Percentiles rank a stretch among this genome's conserved stretches.
Evolutionary conservation across 2,329 filamentous ascomycete genomes (phyloP).

Genomic region (Ambrosiella cleistominuta): DNA sequence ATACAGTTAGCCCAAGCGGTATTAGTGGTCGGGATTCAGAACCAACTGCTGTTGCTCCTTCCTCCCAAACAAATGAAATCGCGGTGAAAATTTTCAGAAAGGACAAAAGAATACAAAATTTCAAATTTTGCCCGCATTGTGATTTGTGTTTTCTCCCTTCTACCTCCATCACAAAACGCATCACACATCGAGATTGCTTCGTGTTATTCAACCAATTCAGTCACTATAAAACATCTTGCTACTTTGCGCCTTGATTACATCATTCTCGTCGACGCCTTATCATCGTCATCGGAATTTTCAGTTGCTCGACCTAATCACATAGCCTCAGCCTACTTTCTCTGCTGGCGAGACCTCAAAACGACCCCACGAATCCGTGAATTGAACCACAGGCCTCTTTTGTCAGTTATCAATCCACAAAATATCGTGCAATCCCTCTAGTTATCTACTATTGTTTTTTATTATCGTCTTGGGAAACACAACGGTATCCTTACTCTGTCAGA

Average conservation of each 20-base stretch:
- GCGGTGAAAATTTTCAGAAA: conserved; percentile 2
- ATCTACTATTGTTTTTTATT: neutral
- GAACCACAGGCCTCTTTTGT: neutral
- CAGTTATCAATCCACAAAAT: neutral
- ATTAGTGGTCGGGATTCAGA: neutral
- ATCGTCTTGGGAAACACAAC: neutral
- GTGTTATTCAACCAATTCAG: no score
- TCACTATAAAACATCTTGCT: no score
- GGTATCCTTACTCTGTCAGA: neutral
- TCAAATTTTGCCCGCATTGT: neutral
- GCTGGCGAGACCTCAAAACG: no score
- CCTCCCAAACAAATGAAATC: neutral
- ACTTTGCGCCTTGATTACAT: no score
- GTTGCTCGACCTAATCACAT: no score
- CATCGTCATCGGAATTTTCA: no score
- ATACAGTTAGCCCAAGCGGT: neutral
- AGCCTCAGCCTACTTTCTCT: no score
- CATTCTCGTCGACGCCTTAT: no score
- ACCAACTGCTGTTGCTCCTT: neutral
- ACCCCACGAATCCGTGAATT: no score
- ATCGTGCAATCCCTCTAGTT: neutral
- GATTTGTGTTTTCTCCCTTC: no score
- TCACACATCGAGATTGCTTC: no score
- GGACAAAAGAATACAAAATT: neutral
- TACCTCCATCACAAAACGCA: no score